Evolutionary conservation across 352 stramenopile species (phyloP).

Genomic region (Globisporangium alternatum): DNA sequence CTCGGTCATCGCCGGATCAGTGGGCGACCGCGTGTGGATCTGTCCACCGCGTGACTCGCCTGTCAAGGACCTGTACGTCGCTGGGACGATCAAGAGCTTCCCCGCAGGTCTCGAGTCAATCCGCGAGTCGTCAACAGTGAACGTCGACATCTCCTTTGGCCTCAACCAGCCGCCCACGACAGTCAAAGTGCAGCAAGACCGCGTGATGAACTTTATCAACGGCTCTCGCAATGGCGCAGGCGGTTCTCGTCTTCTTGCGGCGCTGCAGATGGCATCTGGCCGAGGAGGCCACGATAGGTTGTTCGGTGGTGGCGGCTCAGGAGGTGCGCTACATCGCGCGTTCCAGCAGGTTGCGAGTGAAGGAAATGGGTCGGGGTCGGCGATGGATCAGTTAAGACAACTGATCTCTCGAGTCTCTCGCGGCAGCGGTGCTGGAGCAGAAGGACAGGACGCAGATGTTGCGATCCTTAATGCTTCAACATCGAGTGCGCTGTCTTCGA

Average conservation of each 20-base stretch:
- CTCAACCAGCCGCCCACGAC: constrained; percentile 22
- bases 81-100: constrained; percentile 64
- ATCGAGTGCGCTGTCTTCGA: constrained; percentile 1
- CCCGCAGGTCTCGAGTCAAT: constrained; percentile 51
- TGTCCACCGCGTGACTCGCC: constrained; percentile 25
- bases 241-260: constrained; percentile 55
- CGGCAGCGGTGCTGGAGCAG: neutral
- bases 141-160: constrained; percentile 57
- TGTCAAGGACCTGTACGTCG: constrained; percentile 41
- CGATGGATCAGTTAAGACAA: constrained; percentile 59
- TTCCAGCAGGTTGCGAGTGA: constrained; percentile 36
- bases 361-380: constrained; percentile 22
- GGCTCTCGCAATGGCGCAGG: constrained; percentile 27
- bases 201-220: constrained; percentile 53
- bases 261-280: constrained; percentile 41
- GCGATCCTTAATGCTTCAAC: neutral
- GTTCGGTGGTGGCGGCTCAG: constrained; percentile 14
- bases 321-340: constrained; percentile 26
- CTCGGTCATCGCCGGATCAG: constrained; percentile 41
- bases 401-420: constrained; percentile 38
- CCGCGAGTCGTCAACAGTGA: constrained; percentile 36
- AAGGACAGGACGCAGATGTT: constrained; percentile 1
- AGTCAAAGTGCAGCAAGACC: constrained; percentile 62
- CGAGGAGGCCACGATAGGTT: constrained; percentile 17
- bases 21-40: constrained; percentile 72